A percentile compares a stretch with the other conserved stretches of the same genome.
Evolutionary conservation across 2,329 filamentous ascomycete genomes (phyloP).

Genomic region (Alternaria consortialis): DNA sequence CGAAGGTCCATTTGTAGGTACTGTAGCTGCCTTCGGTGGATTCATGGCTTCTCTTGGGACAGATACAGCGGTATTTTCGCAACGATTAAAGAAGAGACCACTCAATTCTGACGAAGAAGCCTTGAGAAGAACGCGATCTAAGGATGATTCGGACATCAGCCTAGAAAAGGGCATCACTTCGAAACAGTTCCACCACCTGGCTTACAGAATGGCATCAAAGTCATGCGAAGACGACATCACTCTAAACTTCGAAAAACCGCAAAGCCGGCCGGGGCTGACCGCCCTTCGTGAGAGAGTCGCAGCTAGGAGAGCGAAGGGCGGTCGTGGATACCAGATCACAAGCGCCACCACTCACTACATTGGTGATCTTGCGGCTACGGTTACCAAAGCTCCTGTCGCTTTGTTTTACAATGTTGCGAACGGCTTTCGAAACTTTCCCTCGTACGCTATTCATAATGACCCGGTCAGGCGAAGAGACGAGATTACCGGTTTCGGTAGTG

Average conservation of each 20-base stretch:
- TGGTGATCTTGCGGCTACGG: slow-evolving; percentile 22
- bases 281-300: slow-evolving; percentile 12
- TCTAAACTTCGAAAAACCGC: slow-evolving; percentile 15
- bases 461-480: slow-evolving; percentile 27
- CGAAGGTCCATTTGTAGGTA: slow-evolving; percentile 21
- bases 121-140: neutral
- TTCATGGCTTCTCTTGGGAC: slow-evolving; percentile 20
- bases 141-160: neutral
- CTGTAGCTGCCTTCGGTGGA: slow-evolving; percentile 21
- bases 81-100: slow-evolving; percentile 16
- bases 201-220: slow-evolving; percentile 28
- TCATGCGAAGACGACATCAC: slow-evolving; percentile 17
- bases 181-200: slow-evolving; percentile 20
- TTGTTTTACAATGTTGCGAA: slow-evolving; percentile 34
- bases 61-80: slow-evolving; percentile 22
- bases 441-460: slow-evolving; percentile 27
- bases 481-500: slow-evolving; percentile 73
- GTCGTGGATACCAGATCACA: slow-evolving; percentile 24
- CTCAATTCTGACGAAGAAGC: neutral
- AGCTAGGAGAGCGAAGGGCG: slow-evolving; percentile 15
- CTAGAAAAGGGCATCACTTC: neutral
- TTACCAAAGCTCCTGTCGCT: slow-evolving; percentile 24
- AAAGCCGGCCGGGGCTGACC: neutral
- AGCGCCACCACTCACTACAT: slow-evolving; percentile 25
- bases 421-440: slow-evolving; percentile 29